Evolutionary conservation across 2,329 filamentous ascomycete species (phyloP).

Genomic region (Epicoccum nigrum): DNA sequence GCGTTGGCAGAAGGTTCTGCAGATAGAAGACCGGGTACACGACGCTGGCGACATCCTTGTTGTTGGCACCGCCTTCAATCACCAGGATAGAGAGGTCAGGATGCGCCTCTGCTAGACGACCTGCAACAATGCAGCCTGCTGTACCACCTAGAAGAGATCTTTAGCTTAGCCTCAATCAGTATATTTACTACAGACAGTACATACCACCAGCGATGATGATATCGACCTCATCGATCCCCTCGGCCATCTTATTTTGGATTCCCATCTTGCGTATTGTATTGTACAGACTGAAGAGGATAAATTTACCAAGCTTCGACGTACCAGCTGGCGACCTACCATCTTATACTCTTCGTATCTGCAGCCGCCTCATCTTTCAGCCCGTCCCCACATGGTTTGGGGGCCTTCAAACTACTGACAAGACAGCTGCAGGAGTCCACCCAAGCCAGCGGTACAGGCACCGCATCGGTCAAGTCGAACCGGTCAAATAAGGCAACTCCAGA

Average conservation of each 20-base stretch:
- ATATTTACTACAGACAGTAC: neutral
- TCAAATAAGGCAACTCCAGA: constrained; percentile 3
- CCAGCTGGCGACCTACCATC: neutral
- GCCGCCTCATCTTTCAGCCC: neutral
- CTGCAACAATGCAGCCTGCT: constrained; percentile 54
- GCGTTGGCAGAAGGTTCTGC: constrained; percentile 55
- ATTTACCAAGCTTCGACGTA: too few species aligned
- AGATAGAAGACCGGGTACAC: constrained; percentile 59
- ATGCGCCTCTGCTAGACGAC: constrained; percentile 58
- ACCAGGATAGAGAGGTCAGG: constrained; percentile 58
- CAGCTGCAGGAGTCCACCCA: constrained; percentile 10
- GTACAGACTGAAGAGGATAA: neutral
- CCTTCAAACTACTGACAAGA: constrained; percentile 14
- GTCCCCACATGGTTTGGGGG: constrained; percentile 12
- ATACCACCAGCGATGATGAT: constrained; percentile 59
- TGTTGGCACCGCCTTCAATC: constrained; percentile 62
- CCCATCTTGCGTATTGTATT: constrained; percentile 20
- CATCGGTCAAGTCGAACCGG: constrained; percentile 3
- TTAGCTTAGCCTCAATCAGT: neutral
- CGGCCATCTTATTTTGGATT: constrained; percentile 46
- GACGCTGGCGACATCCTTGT: constrained; percentile 58
- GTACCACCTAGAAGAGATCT: constrained; percentile 30
- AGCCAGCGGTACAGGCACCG: constrained; percentile 5
- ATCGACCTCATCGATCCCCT: constrained; percentile 54
- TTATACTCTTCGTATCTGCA: constrained; percentile 4